Evolutionary conservation across 768 basidiomycete genomes (phyloP).

Genomic region (Amanita thiersii): DNA sequence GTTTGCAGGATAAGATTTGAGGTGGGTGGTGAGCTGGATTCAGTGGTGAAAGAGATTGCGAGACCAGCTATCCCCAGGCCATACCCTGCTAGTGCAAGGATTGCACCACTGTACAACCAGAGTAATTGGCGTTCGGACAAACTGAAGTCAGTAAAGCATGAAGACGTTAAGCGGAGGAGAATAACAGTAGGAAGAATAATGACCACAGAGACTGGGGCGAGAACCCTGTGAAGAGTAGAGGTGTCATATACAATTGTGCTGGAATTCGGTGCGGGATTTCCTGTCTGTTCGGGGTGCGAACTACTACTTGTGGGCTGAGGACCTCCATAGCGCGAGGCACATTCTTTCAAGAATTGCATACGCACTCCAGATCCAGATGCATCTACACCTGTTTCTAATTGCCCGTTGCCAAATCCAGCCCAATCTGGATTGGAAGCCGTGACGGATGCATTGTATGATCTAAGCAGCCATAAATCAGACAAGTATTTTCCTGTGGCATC

Average conservation of each 20-base stretch:
- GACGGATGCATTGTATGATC: conserved; percentile 59
- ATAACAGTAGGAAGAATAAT: conserved; percentile 26
- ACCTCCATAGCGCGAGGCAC: conserved; percentile 34
- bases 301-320: conserved; percentile 12
- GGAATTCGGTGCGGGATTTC: no score
- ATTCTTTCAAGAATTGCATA: conserved; percentile 49
- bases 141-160: conserved; percentile 10
- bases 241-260: conserved; percentile 15
- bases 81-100: conserved; percentile 37
- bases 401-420: conserved; percentile 59
- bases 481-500: conserved; percentile 60
- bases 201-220: conserved; percentile 36
- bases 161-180: conserved; percentile 22
- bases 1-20: conserved; percentile 32
- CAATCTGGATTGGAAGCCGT: conserved; percentile 47
- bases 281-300: no score
- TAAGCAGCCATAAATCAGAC: conserved; percentile 70
- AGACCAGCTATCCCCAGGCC: conserved; percentile 58
- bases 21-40: conserved; percentile 21
- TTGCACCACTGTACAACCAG: conserved; percentile 26
- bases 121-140: conserved; percentile 15
- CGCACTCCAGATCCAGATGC: conserved; percentile 65
- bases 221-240: conserved; percentile 31
- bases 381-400: conserved; percentile 50
- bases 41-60: conserved; percentile 53